Evolutionary conservation across 2,329 filamentous ascomycete species (phyloP), one percentile per base, ranked within the genome.

Genomic region (Colletotrichum scovillei): DNA sequence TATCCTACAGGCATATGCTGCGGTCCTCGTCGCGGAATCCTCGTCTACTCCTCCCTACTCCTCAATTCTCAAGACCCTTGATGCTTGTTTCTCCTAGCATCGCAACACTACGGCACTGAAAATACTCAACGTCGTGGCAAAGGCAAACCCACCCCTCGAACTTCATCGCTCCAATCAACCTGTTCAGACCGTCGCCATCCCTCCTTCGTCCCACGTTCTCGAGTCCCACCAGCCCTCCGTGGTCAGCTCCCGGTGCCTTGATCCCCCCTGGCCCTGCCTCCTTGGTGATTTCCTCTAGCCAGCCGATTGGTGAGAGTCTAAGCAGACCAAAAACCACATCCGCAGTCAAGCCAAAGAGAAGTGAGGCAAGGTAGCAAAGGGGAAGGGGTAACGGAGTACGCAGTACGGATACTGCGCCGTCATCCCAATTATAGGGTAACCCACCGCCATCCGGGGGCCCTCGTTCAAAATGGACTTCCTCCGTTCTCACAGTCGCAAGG

Each of bases 401-500:
- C 14, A 42, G 14, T 42, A 42, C 38, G 38, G 38, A 42, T 42
- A 42, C 19, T 55, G 56, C 32, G 46, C 32, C 52, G 58, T 65
- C 66, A 64, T 55, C 59, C 60, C 60, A 64, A 64, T 64, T 56
- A 42, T 55, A 56, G 22, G n/a, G 22, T 53, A 56, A n/a, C 14
- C 67, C 55, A 56, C 55, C 32, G 24, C 58, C 58, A 24, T 53
- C 42, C 32, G 30, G 67, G 68, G 49, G 38, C 42, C 16, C n/a
- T 60, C 38, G 28, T 56, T 53, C 56, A 55, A 65, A 56, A 68
- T 74, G 72, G 72, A 73, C 73, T 52, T 69, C 67, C 78, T 81
- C 69, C 76, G 78, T 72, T 69, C 79, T 24, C 67, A 67, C 80
- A 79, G 81, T 19, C 81, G 79, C 78, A 80, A 78, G 75, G 87